Evolutionary conservation across 768 basidiomycete genomes (phyloP), one percentile per base, ranked within the genome.

Genomic region (Termitomyces sp.): DNA sequence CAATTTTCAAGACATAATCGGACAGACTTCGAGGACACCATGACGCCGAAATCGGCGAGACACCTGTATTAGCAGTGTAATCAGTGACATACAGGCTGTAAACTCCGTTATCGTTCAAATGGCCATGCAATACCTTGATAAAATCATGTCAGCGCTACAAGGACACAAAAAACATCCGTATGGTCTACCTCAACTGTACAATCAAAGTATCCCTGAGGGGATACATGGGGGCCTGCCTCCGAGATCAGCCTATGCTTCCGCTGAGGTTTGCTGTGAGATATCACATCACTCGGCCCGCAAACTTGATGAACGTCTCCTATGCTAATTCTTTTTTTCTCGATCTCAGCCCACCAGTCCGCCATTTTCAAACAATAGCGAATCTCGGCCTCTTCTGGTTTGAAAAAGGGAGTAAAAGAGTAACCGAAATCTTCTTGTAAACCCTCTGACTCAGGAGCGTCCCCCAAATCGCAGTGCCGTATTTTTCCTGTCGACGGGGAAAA

Each of bases 41-140:
- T 47, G 69, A 55, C 7, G 74, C 72, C 55, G 75, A 71, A n/a
- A 75, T 61, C 16, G 72, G 65, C 4, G 57, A 57, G 46, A 76
- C 64, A 7, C 63, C 59, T 5, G 70, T 50, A 56, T 82, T 83
- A 44, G 61, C 63, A 6, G 87, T 86, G 65, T 87, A 88, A 63
- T 89, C 88, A 1, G 88, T 88, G 53, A 87, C 84, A 67, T 82
- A 87, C 13, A 89, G 59, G 33, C 70, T 77, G 59, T 78, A 76
- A 2, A 78, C 72, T 6, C 63, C 69, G 38, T 71, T 69, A n/a
- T 72, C 65, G 58, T 75, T 79, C 50, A 61, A 26, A 51, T 78
- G 74, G 9, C 72, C 77, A 54, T 79, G 69, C 10, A 88, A 59
- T 20, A 88, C 74, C 87, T 88, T 8, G 16, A 12, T 4, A 32